These are phyloP conservation scores for Mycena amicta DNA, from an alignment of 768 basidiomycete species.

Conservation along the genomic window DNA sequence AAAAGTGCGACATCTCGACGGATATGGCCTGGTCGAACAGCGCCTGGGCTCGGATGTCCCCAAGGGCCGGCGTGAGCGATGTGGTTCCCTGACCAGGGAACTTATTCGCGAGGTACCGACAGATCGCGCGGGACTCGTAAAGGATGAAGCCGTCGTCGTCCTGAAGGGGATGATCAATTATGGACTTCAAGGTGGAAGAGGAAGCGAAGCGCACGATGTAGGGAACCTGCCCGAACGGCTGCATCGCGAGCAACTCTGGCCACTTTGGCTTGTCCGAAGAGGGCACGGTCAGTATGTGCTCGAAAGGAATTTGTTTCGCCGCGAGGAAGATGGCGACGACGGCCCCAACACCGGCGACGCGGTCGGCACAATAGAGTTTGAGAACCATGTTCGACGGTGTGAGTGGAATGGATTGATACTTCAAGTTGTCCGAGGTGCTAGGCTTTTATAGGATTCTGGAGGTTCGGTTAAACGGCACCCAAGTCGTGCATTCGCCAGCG, in stretches of 20 bases:
- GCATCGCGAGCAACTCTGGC: background rate
- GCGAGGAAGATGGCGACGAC: background rate
- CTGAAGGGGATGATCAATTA: too few relatives aligned
- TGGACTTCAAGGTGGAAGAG: too few relatives aligned
- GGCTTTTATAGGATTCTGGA: too few relatives aligned
- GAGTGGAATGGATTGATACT: too few relatives aligned
- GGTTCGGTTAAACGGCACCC: too few relatives aligned
- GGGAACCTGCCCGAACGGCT: too few relatives aligned
- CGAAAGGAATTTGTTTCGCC: background rate
- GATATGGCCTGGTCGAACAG: background rate
- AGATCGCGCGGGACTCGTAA: too few relatives aligned
- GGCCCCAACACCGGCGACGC: too few relatives aligned
- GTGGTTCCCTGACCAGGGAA: background rate
- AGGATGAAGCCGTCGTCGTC: too few relatives aligned
- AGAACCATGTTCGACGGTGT: too few relatives aligned
- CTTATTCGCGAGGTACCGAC: background rate
- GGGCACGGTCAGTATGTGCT: background rate
- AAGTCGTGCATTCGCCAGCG: too few relatives aligned
- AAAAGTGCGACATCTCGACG: background rate
- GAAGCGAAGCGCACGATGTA: background rate
- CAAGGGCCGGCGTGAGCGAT: background rate
- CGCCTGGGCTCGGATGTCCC: background rate
- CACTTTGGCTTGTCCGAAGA: background rate
- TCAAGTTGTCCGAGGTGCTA: too few relatives aligned
- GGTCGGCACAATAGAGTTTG: background rate